Evolutionary conservation across 805 yeast species (phyloP).

Genomic region (Candida pini): DNA sequence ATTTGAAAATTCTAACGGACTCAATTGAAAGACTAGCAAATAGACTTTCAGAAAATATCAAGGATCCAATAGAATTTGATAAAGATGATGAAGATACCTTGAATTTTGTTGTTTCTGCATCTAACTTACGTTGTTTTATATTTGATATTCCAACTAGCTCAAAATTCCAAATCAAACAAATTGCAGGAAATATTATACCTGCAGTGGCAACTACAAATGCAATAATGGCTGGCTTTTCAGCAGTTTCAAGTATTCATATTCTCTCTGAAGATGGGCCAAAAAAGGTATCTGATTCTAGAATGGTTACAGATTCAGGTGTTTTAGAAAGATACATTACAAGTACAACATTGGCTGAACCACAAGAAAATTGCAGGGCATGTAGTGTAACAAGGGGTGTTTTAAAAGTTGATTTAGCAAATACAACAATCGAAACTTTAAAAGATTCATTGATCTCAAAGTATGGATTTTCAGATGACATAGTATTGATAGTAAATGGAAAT

Average conservation of each 20-base stretch:
- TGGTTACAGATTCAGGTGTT: slow-evolving; percentile 49
- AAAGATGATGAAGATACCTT: slow-evolving; percentile 93
- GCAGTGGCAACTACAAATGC: slow-evolving; percentile 99
- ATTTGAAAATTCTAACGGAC: slow-evolving; percentile 50
- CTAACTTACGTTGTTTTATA: slow-evolving; percentile 68
- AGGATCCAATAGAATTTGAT: slow-evolving; percentile 58
- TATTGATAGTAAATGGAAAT: slow-evolving; percentile 21
- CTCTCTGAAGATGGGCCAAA: too few relatives aligned
- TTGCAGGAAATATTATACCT: slow-evolving; percentile 97
- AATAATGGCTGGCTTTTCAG: slow-evolving; percentile 83
- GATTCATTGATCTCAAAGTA: slow-evolving; percentile 43
- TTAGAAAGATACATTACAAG: slow-evolving; percentile 61
- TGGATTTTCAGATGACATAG: slow-evolving; percentile 51
- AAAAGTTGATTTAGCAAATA: slow-evolving; percentile 23
- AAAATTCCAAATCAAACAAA: slow-evolving; percentile 84
- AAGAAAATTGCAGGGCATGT: slow-evolving; percentile 66
- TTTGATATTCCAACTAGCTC: slow-evolving; percentile 69
- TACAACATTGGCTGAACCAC: slow-evolving; percentile 58
- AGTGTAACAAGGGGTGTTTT: slow-evolving; percentile 49
- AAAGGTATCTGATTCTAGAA: slow-evolving; percentile 32
- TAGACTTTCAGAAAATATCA: slow-evolving; percentile 30
- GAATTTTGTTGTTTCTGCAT: slow-evolving; percentile 79
- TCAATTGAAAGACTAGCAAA: slow-evolving; percentile 45
- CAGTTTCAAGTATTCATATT: slow-evolving; percentile 57
- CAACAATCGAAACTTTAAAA: slow-evolving; percentile 48